A percentile compares a stretch with the other conserved stretches of the same genome.
Conservation (phyloP, 352 stramenopile genomes). For the Phytopythium chamaehyphon region DNA sequence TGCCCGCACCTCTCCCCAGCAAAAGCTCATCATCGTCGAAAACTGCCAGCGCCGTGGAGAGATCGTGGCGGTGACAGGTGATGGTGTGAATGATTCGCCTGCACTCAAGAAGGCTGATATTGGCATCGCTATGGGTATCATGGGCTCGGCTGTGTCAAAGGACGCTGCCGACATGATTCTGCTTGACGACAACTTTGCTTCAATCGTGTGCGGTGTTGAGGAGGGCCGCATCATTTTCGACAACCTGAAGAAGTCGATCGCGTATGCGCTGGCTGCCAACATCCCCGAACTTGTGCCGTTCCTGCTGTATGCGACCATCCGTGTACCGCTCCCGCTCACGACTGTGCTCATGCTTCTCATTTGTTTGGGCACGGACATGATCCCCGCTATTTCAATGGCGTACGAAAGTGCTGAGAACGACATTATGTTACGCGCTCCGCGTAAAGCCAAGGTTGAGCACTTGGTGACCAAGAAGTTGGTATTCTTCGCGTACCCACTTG, state of each 20-base stretch:
- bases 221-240: constrained; percentile 95
- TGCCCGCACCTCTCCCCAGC: constrained; percentile 91
- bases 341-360: constrained; percentile 91
- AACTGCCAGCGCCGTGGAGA: constrained; percentile 81
- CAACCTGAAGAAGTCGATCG: constrained; percentile 95
- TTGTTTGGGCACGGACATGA: constrained; percentile 91
- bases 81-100: constrained; percentile 98
- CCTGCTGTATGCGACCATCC: constrained; percentile 81
- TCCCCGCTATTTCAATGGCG: constrained; percentile 92
- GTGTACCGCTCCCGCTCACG: constrained; percentile 85
- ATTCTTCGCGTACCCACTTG: constrained; percentile 82
- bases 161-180: constrained; percentile 96
- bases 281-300: constrained; percentile 88
- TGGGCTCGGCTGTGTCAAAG: constrained; percentile 95
- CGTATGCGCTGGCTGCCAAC: constrained; percentile 91
- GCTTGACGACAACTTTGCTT: constrained; percentile 97
- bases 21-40: constrained; percentile 96
- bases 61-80: constrained; percentile 94
- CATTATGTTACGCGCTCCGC: constrained; percentile 83
- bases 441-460: constrained; percentile 75
- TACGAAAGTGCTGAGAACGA: constrained; percentile 87
- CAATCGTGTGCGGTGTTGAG: constrained; percentile 94
- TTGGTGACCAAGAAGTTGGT: constrained; percentile 90
- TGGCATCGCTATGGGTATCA: constrained; percentile 98
- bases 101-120: constrained; percentile 97